phyloP scores from a whole-genome alignment of 2,329 filamentous ascomycete genomes.

The Beauveria caledonica region DNA sequence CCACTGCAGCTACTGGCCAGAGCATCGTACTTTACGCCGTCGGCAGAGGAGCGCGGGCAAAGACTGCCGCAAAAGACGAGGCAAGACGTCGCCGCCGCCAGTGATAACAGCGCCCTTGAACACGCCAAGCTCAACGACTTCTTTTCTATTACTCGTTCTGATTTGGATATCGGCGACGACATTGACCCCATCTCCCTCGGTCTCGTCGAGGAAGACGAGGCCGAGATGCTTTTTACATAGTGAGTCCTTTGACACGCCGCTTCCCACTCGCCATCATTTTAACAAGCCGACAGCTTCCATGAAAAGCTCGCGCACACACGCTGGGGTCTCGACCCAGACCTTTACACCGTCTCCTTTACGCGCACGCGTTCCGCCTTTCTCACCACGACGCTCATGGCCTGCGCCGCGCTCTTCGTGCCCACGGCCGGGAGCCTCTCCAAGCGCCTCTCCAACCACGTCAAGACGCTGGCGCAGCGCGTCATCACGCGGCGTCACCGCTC shows the following conservation, averaged over 20 bases:
- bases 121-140: constrained; percentile 47
- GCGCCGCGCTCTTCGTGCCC: constrained; percentile 59
- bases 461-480: constrained; percentile 52
- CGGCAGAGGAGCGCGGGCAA: constrained; percentile 27
- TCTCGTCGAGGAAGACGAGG: constrained; percentile 57
- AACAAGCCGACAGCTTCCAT: constrained; percentile 46
- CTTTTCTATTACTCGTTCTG: constrained; percentile 57
- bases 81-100: constrained; percentile 12
- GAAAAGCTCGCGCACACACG: constrained; percentile 62
- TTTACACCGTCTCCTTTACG: constrained; percentile 59
- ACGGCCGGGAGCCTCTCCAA: constrained; percentile 56
- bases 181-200: constrained; percentile 63
- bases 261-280: not conserved
- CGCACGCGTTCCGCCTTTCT: constrained; percentile 61
- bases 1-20: constrained; percentile 64
- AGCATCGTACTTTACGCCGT: constrained; percentile 60
- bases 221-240: constrained; percentile 56
- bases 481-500: constrained; percentile 56
- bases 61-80: constrained; percentile 19
- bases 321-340: constrained; percentile 62
- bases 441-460: constrained; percentile 56
- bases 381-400: constrained; percentile 62
- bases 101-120: constrained; percentile 24
- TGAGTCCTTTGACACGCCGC: constrained; percentile 28
- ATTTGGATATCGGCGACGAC: constrained; percentile 54